Evolutionary conservation across 768 basidiomycete species (phyloP).

Genomic region (Suillus subluteus): DNA sequence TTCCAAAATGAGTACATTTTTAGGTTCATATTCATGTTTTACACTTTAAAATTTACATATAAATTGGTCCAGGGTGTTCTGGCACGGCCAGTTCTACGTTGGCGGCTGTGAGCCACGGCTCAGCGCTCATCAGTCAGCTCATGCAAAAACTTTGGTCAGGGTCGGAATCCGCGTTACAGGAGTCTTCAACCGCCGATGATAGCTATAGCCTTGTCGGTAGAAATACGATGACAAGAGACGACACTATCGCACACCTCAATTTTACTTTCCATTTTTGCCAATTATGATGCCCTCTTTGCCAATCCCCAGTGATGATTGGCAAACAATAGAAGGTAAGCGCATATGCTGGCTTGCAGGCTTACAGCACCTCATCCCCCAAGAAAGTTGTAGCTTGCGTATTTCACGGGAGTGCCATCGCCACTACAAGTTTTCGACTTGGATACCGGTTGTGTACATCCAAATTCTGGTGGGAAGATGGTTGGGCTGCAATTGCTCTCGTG

Average conservation of each 20-base stretch:
- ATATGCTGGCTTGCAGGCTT: not conserved
- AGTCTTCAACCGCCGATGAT: not conserved
- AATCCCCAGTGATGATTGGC: not conserved
- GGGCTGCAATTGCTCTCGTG: conserved; percentile 29
- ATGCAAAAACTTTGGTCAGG: not conserved
- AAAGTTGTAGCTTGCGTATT: conserved; percentile 8
- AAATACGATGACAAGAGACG: not conserved
- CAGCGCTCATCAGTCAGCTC: not conserved
- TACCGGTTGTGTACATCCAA: conserved; percentile 25
- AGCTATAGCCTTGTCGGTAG: not conserved
- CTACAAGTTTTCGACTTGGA: conserved; percentile 22
- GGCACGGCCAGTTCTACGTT: not conserved
- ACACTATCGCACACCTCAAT: not conserved
- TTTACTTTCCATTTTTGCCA: not conserved
- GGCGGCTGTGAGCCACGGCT: not conserved
- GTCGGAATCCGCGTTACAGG: not conserved
- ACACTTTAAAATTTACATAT: not conserved
- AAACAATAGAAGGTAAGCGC: not conserved
- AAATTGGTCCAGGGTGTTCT: not conserved
- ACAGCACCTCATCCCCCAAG: not conserved
- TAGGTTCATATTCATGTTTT: not conserved
- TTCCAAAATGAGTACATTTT: not conserved
- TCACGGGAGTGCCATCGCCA: conserved; percentile 25
- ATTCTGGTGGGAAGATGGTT: conserved; percentile 33
- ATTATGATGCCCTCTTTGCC: not conserved